These are phyloP conservation scores for Xylaria multiplex DNA, from an alignment of 2,329 filamentous ascomycete species.

Conservation along the genomic window DNA sequence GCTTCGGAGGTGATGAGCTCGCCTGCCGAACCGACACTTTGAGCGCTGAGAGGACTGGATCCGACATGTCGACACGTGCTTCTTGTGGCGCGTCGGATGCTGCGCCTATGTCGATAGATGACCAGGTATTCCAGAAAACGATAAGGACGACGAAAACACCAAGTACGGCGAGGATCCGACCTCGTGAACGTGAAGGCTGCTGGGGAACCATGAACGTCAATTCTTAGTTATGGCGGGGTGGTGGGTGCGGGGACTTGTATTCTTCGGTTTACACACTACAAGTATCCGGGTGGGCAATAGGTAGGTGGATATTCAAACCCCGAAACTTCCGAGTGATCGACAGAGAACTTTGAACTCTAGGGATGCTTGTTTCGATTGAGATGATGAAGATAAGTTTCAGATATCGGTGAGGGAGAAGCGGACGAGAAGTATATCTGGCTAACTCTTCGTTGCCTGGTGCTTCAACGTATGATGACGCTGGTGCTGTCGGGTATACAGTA, in stretches of 20 bases:
- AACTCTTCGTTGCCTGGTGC: slow-evolving; percentile 8
- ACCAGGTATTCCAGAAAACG: slow-evolving; percentile 35
- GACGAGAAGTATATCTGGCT: slow-evolving; percentile 2
- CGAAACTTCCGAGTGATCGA: neutral
- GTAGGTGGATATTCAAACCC: neutral
- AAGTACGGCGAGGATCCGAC: slow-evolving; percentile 35
- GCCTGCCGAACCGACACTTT: slow-evolving; percentile 46
- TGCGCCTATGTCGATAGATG: slow-evolving; percentile 12
- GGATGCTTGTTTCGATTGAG: neutral
- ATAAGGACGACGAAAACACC: slow-evolving; percentile 26
- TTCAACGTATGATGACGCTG: slow-evolving; percentile 25
- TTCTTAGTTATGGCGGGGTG: slow-evolving; percentile 4
- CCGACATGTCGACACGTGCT: slow-evolving; percentile 39
- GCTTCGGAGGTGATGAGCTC: slow-evolving; percentile 46
- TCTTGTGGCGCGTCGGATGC: slow-evolving; percentile 10
- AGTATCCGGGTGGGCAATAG: neutral
- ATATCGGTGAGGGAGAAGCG: neutral
- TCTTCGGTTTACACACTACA: neutral
- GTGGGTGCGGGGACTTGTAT: slow-evolving; percentile 21
- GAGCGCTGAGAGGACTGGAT: slow-evolving; percentile 41
- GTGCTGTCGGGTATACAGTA: slow-evolving; percentile 12
- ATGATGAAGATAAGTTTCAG: neutral
- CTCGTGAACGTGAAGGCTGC: slow-evolving; percentile 28
- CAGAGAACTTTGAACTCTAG: neutral
- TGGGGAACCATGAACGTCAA: slow-evolving; percentile 33